Conservation (phyloP, 2,329 filamentous ascomycete genomes). For the Aspergillus puulaauensis region DNA sequence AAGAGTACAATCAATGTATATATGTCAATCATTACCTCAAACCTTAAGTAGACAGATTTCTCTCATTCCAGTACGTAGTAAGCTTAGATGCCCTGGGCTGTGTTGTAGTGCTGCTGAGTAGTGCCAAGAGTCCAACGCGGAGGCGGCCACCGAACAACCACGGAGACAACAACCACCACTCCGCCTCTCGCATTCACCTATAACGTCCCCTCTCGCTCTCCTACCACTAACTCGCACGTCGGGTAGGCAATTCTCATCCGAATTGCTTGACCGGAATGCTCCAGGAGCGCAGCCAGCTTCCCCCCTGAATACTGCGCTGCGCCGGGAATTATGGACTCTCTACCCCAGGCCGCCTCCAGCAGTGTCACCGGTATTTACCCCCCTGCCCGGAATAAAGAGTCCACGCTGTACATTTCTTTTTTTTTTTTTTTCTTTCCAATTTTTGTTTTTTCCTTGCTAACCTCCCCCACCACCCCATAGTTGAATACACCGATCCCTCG, state of each 20-base stretch:
- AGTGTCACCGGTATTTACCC: slow-evolving; percentile 66
- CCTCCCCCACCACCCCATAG: slow-evolving; percentile 47
- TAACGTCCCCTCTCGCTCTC: not conserved
- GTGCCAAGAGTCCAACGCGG: slow-evolving; percentile 13
- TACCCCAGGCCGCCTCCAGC: slow-evolving; percentile 59
- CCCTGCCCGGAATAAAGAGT: not conserved
- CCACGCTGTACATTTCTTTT: slow-evolving; percentile 9
- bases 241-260: slow-evolving; percentile 1
- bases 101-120: not conserved
- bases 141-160: slow-evolving; percentile 12
- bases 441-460: slow-evolving; percentile 15
- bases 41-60: not conserved
- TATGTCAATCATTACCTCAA: not conserved
- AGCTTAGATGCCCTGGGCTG: not conserved
- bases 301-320: slow-evolving; percentile 22
- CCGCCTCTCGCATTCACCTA: not conserved
- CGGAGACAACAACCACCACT: not conserved
- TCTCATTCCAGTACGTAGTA: not conserved
- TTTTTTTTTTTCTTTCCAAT: slow-evolving; percentile 16
- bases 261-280: slow-evolving; percentile 29
- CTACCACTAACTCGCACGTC: not conserved
- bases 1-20: not conserved
- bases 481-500: slow-evolving; percentile 95
- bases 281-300: slow-evolving; percentile 13
- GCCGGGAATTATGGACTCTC: slow-evolving; percentile 42